Evolutionary conservation across 2,329 filamentous ascomycete genomes (phyloP).

Genomic region (Arachnopeziza araneosa): DNA sequence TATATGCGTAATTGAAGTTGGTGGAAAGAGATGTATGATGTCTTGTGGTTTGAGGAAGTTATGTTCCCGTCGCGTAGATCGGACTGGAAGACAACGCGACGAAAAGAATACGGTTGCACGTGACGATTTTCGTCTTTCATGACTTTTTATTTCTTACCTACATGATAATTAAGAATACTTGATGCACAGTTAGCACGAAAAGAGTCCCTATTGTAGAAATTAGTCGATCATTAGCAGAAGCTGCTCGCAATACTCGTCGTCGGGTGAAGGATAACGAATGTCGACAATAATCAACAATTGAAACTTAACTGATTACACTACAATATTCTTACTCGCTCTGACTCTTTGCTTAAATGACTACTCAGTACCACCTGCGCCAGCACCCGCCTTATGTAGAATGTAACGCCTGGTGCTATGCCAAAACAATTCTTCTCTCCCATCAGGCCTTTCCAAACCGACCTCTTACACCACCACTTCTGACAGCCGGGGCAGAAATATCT

Average conservation of each 20-base stretch:
- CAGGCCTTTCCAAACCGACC: slow-evolving; percentile 19
- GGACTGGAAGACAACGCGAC: background rate
- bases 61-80: background rate
- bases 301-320: background rate
- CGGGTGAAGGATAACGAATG: background rate
- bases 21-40: background rate
- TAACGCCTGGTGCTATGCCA: background rate
- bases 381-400: background rate
- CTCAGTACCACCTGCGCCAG: background rate
- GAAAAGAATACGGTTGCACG: background rate
- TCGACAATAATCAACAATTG: background rate
- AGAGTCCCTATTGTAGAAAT: too few relatives aligned
- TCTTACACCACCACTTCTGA: slow-evolving; percentile 20
- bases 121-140: background rate
- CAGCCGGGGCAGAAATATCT: slow-evolving; percentile 29
- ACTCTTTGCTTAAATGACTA: background rate
- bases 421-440: background rate
- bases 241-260: background rate
- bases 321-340: background rate
- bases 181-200: too few relatives aligned
- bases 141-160: background rate
- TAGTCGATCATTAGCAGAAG: background rate
- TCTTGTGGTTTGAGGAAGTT: background rate
- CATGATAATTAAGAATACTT: too few relatives aligned
- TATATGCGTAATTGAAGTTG: background rate